Evolutionary conservation across 1,284 basidiomycete genomes (phyloP).

Genomic region (Tilletiaria anomala): DNA sequence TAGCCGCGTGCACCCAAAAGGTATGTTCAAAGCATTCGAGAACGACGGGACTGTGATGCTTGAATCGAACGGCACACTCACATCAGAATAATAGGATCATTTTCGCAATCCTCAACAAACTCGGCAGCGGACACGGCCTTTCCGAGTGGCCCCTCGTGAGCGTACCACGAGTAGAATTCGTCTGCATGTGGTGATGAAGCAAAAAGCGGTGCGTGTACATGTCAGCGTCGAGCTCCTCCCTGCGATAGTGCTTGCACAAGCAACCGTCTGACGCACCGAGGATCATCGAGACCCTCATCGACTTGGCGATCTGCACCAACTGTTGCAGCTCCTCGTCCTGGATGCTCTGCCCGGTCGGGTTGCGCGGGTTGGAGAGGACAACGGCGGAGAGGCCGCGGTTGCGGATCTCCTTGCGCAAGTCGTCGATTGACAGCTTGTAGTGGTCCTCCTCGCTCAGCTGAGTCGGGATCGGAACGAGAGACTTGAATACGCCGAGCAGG

Average conservation of each 20-base stretch:
- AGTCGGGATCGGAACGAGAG: constrained; percentile 55
- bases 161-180: constrained; percentile 78
- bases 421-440: constrained; percentile 58
- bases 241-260: not conserved
- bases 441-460: constrained; percentile 42
- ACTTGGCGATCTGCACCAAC: constrained; percentile 55
- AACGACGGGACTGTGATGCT: too few relatives aligned
- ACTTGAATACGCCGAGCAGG: constrained; percentile 70
- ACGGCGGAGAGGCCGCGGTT: constrained; percentile 60
- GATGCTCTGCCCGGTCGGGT: constrained; percentile 66
- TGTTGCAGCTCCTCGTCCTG: constrained; percentile 61
- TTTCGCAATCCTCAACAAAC: constrained; percentile 68
- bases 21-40: too few relatives aligned
- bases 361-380: constrained; percentile 76
- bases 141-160: constrained; percentile 61
- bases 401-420: constrained; percentile 37
- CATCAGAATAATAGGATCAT: constrained; percentile 69
- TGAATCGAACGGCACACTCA: too few relatives aligned
- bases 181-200: too few relatives aligned
- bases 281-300: constrained; percentile 62
- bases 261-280: constrained; percentile 53
- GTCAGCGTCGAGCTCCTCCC: not conserved
- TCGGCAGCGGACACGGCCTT: constrained; percentile 65
- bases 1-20: too few relatives aligned
- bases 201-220: constrained; percentile 7